Conservation (phyloP, 805 yeast genomes). For the Suhomyces sp. region DNA sequence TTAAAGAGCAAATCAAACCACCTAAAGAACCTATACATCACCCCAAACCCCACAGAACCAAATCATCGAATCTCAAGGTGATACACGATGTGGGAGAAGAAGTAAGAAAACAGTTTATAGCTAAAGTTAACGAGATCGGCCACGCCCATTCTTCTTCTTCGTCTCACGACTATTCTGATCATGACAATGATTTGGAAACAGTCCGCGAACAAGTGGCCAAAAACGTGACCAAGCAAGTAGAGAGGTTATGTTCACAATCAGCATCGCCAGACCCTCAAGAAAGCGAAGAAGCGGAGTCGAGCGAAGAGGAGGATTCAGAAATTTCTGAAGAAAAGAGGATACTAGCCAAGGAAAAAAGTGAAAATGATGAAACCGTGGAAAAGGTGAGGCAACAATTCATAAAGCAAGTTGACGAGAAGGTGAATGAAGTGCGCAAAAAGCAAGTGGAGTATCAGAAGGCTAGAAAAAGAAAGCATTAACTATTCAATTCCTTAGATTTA, state of each 20-base stretch:
- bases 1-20: constrained; percentile 4
- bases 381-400: constrained; percentile 23
- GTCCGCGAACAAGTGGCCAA: constrained; percentile 30
- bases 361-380: constrained; percentile 14
- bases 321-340: background rate
- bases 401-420: constrained; percentile 27
- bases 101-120: constrained; percentile 30
- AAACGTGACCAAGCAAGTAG: constrained; percentile 30
- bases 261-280: constrained; percentile 8
- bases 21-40: background rate
- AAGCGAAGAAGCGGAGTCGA: background rate
- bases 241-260: constrained; percentile 6
- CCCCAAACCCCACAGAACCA: background rate
- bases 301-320: background rate
- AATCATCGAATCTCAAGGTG: constrained; percentile 13
- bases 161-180: constrained; percentile 14
- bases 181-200: constrained; percentile 16
- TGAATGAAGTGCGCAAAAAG: constrained; percentile 13
- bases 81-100: constrained; percentile 34
- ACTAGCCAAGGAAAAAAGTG: background rate
- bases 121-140: constrained; percentile 32
- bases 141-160: constrained; percentile 12
- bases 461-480: constrained; percentile 2
- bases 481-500: background rate
- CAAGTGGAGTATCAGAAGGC: constrained; percentile 4